These are phyloP conservation scores for Debaryomyces udenii DNA, from an alignment of 1,139 yeast species.

Conservation along the genomic window DNA sequence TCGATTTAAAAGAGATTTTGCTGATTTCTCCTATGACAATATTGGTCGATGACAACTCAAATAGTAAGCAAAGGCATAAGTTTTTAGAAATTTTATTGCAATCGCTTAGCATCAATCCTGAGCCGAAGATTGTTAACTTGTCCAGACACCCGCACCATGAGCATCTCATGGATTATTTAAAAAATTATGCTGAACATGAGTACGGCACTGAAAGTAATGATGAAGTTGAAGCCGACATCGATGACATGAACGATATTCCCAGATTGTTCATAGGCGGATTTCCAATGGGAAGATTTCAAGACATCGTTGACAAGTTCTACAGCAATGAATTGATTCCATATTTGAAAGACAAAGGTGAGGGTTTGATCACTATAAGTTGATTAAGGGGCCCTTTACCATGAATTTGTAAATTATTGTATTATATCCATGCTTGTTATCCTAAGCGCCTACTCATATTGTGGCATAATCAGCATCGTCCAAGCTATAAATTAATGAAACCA, in stretches of 20 bases:
- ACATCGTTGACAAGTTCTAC: conserved; percentile 26
- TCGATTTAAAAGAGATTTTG: conserved; percentile 10
- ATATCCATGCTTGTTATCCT: neutral
- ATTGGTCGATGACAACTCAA: conserved; percentile 41
- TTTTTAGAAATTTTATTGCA: conserved; percentile 25
- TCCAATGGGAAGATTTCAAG: conserved; percentile 32
- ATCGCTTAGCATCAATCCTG: conserved; percentile 33
- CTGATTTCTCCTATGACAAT: neutral
- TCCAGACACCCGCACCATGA: conserved; percentile 35
- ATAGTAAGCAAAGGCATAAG: conserved; percentile 20
- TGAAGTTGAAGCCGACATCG: conserved; percentile 8
- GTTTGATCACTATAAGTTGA: conserved; percentile 27
- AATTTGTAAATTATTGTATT: neutral
- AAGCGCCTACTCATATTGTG: no score
- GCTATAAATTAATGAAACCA: no score
- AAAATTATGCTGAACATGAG: conserved; percentile 19
- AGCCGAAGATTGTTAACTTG: conserved; percentile 33
- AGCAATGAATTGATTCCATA: conserved; percentile 23
- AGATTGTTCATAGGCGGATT: conserved; percentile 36
- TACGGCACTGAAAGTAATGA: conserved; percentile 14
- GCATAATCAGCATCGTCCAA: no score
- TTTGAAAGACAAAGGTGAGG: conserved; percentile 30
- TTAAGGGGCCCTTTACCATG: neutral
- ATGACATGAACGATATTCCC: conserved; percentile 28
- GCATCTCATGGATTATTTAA: conserved; percentile 29